These are phyloP conservation scores for Suillus spraguei DNA, from an alignment of 768 basidiomycete genomes.

Conservation along the genomic window DNA sequence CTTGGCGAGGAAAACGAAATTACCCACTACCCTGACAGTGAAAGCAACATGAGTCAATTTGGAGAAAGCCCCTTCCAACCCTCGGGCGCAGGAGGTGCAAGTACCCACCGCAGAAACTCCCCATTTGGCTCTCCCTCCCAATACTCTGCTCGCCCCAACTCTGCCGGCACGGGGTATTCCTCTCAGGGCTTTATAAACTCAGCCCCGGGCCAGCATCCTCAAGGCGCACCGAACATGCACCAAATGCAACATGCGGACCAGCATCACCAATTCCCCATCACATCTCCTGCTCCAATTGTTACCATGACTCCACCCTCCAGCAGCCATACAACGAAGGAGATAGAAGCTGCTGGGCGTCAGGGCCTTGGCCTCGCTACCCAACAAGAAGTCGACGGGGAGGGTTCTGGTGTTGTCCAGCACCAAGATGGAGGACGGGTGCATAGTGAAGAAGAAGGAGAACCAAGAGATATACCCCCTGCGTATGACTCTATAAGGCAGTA, in stretches of 20 bases:
- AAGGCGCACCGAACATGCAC: constrained; percentile 12
- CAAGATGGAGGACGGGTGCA: neutral
- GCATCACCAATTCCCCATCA: constrained; percentile 17
- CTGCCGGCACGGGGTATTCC: constrained; percentile 14
- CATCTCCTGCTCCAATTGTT: constrained; percentile 21
- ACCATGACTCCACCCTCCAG: neutral
- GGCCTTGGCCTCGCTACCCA: neutral
- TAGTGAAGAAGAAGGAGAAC: neutral
- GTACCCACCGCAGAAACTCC: neutral
- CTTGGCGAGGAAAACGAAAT: constrained; percentile 33
- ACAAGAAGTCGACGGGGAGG: neutral
- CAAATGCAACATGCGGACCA: constrained; percentile 22
- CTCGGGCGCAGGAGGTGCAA: neutral
- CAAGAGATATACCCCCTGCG: neutral
- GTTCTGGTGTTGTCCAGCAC: neutral
- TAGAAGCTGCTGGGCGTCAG: neutral
- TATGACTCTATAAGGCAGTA: neutral
- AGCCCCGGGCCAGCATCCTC: neutral
- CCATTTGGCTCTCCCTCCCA: constrained; percentile 15
- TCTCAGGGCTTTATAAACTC: constrained; percentile 2
- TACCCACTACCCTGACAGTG: constrained; percentile 24
- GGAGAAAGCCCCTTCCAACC: constrained; percentile 16
- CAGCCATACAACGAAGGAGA: neutral
- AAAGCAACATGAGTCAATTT: constrained; percentile 26
- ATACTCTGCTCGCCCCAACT: constrained; percentile 10